phyloP scores from a whole-genome alignment of 257 asterid species.

The Fraxinus quadrangulata region DNA sequence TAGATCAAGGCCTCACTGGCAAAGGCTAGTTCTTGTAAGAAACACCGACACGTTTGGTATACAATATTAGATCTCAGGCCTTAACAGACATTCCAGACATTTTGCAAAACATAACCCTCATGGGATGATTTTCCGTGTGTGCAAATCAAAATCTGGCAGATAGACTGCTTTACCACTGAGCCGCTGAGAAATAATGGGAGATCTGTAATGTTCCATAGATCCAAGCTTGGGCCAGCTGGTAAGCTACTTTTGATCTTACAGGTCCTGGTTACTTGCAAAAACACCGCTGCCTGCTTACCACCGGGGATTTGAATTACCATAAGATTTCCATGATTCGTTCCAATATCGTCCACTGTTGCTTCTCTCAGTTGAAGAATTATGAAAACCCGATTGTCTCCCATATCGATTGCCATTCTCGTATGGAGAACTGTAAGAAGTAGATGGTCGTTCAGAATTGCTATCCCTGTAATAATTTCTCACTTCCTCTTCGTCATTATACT shows the following conservation, averaged over 20 bases:
- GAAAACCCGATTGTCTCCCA: slow-evolving; percentile 46
- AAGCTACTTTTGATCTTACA: not conserved
- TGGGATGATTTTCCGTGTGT: not conserved
- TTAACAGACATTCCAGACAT: not conserved
- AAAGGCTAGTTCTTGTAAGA: not conserved
- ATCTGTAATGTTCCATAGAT: not conserved
- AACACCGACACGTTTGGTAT: not conserved
- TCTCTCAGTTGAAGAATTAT: slow-evolving; percentile 50
- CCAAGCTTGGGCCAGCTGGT: not conserved
- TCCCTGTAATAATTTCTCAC: slow-evolving; percentile 41
- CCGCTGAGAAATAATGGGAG: not conserved
- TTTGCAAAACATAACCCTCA: not conserved
- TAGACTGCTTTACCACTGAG: not conserved
- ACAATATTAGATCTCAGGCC: not conserved
- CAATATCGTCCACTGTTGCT: slow-evolving; percentile 55
- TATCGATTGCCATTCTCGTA: slow-evolving; percentile 44
- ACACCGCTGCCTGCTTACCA: slow-evolving; percentile 35
- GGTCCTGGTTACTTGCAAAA: not conserved
- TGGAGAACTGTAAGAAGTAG: slow-evolving; percentile 63
- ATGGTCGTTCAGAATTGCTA: slow-evolving; percentile 44
- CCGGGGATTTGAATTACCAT: slow-evolving; percentile 34
- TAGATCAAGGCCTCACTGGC: slow-evolving; percentile 9
- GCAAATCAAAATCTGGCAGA: not conserved
- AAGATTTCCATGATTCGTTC: slow-evolving; percentile 48
- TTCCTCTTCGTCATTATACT: slow-evolving; percentile 68